phyloP scores from a whole-genome alignment of 2,329 filamentous ascomycete genomes.

The Fusarium kyushuense region DNA sequence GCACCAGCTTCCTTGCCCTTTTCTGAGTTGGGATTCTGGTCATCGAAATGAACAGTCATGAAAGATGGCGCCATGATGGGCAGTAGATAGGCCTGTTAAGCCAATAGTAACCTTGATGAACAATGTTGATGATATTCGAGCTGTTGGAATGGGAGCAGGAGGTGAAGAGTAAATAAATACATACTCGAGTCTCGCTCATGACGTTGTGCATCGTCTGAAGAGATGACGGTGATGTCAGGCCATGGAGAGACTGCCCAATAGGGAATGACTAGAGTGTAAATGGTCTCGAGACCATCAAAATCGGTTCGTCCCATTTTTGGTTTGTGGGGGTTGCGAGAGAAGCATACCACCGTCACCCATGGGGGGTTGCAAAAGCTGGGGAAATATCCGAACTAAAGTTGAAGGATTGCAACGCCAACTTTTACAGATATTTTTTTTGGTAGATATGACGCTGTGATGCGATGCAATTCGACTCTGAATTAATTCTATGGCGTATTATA shows the following conservation, averaged over 20 bases:
- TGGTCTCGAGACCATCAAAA: slow-evolving; percentile 40
- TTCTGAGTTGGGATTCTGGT: slow-evolving; percentile 57
- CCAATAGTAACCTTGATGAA: neutral
- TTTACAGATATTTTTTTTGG: neutral
- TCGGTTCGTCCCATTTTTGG: slow-evolving; percentile 43
- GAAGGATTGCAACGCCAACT: neutral
- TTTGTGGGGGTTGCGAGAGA: slow-evolving; percentile 20
- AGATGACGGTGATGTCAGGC: slow-evolving; percentile 36
- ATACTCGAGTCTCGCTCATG: neutral
- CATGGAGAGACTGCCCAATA: slow-evolving; percentile 6
- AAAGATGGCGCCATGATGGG: slow-evolving; percentile 40
- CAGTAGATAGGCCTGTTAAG: slow-evolving; percentile 9
- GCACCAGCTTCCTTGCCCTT: slow-evolving; percentile 47
- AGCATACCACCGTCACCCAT: slow-evolving; percentile 9
- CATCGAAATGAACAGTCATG: slow-evolving; percentile 56
- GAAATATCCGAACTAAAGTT: slow-evolving; percentile 7
- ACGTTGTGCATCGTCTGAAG: slow-evolving; percentile 4
- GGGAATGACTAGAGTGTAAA: slow-evolving; percentile 2
- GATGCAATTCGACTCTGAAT: neutral
- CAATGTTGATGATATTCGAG: neutral
- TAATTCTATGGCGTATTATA: neutral
- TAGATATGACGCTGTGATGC: neutral
- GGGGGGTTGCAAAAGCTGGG: slow-evolving; percentile 32
- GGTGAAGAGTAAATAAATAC: neutral
- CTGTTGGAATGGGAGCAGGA: neutral